These are phyloP conservation scores for Sungouiozyma intestinalis DNA, from an alignment of 805 yeast genomes.

Conservation along the genomic window DNA sequence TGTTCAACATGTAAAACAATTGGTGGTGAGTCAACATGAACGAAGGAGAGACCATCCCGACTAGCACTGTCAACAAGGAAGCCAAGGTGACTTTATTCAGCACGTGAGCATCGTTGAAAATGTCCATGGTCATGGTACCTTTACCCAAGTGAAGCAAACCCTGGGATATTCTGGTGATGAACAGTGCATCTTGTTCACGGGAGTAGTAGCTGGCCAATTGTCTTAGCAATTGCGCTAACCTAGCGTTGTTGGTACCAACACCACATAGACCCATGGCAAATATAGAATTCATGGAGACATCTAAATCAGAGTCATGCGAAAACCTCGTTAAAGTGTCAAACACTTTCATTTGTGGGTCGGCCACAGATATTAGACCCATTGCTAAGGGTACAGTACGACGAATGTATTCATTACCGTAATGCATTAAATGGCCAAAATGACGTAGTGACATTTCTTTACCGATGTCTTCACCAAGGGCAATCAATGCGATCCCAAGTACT, in stretches of 20 bases:
- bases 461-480: slow-evolving; percentile 96
- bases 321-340: slow-evolving; percentile 92
- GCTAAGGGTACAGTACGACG: slow-evolving; percentile 95
- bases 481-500: slow-evolving; percentile 85
- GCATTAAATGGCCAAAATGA: slow-evolving; percentile 96
- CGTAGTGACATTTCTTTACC: slow-evolving; percentile 97
- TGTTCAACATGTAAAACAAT: slow-evolving; percentile 72
- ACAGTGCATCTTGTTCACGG: slow-evolving; percentile 80
- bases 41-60: slow-evolving; percentile 77
- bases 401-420: slow-evolving; percentile 86
- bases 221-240: slow-evolving; percentile 89
- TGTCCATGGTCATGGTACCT: slow-evolving; percentile 84
- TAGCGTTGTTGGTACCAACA: slow-evolving; percentile 97
- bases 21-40: slow-evolving; percentile 78
- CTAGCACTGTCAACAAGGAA: slow-evolving; percentile 71
- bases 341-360: slow-evolving; percentile 93
- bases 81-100: slow-evolving; percentile 85
- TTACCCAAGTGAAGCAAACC: slow-evolving; percentile 93
- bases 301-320: slow-evolving; percentile 90
- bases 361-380: slow-evolving; percentile 89
- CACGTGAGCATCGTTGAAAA: slow-evolving; percentile 82
- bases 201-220: slow-evolving; percentile 90
- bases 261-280: slow-evolving; percentile 97
- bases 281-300: slow-evolving; percentile 89
- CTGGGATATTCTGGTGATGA: slow-evolving; percentile 89